phyloP scores from a whole-genome alignment of 2,329 filamentous ascomycete species.

The Endothia cerciana region DNA sequence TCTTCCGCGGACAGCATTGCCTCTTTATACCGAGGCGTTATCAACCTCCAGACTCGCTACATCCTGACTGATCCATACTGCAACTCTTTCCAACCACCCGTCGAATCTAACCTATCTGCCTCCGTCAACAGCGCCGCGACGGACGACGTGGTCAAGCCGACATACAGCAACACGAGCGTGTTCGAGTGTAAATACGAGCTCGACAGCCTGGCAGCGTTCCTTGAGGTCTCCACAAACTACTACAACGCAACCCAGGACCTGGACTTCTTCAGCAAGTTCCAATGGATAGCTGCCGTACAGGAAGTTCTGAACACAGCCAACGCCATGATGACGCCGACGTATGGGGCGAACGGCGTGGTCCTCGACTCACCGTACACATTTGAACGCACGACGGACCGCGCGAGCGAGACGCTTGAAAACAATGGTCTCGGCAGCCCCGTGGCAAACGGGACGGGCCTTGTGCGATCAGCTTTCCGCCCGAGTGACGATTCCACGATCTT shows the following conservation, averaged over 20 bases:
- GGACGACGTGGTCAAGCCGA: slow-evolving; percentile 65
- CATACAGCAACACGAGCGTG: slow-evolving; percentile 69
- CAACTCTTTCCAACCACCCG: slow-evolving; percentile 91
- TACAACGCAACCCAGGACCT: slow-evolving; percentile 72
- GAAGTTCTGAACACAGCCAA: slow-evolving; percentile 70
- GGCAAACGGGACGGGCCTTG: slow-evolving; percentile 75
- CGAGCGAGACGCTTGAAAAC: slow-evolving; percentile 82
- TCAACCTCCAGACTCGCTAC: slow-evolving; percentile 77
- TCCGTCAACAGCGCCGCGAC: slow-evolving; percentile 60
- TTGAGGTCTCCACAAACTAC: slow-evolving; percentile 82
- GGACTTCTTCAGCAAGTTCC: slow-evolving; percentile 71
- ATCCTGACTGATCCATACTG: slow-evolving; percentile 77
- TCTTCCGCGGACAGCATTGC: slow-evolving; percentile 62
- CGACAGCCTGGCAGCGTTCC: slow-evolving; percentile 85
- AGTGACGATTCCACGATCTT: slow-evolving; percentile 87
- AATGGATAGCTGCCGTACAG: slow-evolving; percentile 75
- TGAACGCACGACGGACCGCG: slow-evolving; percentile 69
- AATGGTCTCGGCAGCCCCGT: slow-evolving; percentile 80
- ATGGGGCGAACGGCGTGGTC: slow-evolving; percentile 62
- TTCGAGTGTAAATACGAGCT: slow-evolving; percentile 98
- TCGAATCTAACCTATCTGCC: slow-evolving; percentile 69
- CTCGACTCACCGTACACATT: slow-evolving; percentile 72
- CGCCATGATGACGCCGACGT: slow-evolving; percentile 75
- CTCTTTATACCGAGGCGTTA: slow-evolving; percentile 71
- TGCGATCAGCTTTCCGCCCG: slow-evolving; percentile 86